Base-by-base conservation (phyloP, 352 stramenopile genomes). In the Phytopythium delawarense region DNA sequence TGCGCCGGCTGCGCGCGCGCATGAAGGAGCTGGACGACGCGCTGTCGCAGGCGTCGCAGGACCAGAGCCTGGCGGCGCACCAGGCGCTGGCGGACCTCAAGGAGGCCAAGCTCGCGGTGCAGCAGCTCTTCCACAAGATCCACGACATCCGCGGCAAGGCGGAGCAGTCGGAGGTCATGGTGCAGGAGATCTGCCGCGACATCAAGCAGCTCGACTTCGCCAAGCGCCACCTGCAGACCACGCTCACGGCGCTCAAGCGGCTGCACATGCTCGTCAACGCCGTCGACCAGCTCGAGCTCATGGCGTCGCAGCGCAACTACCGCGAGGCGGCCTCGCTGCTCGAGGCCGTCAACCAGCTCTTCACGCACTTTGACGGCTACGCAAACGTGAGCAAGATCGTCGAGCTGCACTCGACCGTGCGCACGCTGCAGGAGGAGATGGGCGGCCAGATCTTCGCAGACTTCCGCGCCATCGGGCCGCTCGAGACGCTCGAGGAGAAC, bases 151-250 rank as follows among this genome's bases (percentile, higher is more conserved):
- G 92, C 69, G 69, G 73, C 30, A 98, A 99, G 74, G 96, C 97
- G 12, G 86, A 97, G 60, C 92, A 98, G 70, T 97, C 84, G 30
- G 97, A 99, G 72, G 71, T 92, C 46, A 98, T 98, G 78, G 97
- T 99, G 12, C 79, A 98, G 59, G 96, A 99, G 75, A 99, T 99
- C 55, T 99, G 96, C 57, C 81, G 91, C 28, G 97, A 99, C 74
- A 99, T 99, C 73, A 99, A 99, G 75, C 91, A 98, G 60, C 84
- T 99, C 12, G 97, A 99, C 86, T 97, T 96, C 68, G 97, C 97
- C 46, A 99, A 99, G 74, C 87, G 89, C 21, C 96, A 99, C 62
- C 80, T 99, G 59, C 94, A 98, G 73, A 87, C 82, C 20, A 98
- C 93, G 15, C 96, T 99, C 48, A 98, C 93, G 13, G 93, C 96